These are phyloP conservation scores for Draba incana DNA, from an alignment of 345 rosid species.

Conservation along the genomic window DNA sequence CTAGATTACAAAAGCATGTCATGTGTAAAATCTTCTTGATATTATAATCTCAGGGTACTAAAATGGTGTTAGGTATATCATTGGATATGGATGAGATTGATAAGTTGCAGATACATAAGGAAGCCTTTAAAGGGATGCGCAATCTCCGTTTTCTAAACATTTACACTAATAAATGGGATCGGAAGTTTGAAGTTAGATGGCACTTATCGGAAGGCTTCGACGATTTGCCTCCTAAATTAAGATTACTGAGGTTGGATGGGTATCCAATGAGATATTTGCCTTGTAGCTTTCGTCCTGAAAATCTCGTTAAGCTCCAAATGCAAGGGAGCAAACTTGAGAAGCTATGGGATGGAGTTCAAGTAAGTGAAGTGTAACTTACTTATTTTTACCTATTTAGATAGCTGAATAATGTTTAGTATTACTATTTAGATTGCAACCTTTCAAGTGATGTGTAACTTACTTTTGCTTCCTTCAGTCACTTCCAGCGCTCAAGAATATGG, in stretches of 20 bases:
- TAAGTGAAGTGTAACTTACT: background rate
- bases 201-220: background rate
- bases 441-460: too few species aligned
- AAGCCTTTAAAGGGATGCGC: conserved; percentile 7
- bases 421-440: too few species aligned
- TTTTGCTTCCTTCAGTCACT: too few species aligned
- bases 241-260: background rate
- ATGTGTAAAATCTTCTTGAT: background rate
- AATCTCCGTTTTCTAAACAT: conserved; percentile 34
- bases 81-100: background rate
- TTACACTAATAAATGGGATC: background rate
- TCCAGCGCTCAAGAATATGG: too few species aligned
- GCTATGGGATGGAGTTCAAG: background rate
- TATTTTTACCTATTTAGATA: too few species aligned
- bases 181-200: background rate
- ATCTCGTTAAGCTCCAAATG: background rate
- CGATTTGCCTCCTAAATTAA: background rate
- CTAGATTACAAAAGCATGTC: background rate
- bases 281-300: background rate
- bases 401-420: too few species aligned
- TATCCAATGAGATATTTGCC: background rate
- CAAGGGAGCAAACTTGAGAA: background rate
- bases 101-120: background rate
- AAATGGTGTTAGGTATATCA: conserved; percentile 28
- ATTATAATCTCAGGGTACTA: conserved; percentile 26